Percentiles rank a stretch among this genome's conserved stretches.
Conservation (phyloP, 2,329 filamentous ascomycete species). For the Aspergillus sp. region DNA sequence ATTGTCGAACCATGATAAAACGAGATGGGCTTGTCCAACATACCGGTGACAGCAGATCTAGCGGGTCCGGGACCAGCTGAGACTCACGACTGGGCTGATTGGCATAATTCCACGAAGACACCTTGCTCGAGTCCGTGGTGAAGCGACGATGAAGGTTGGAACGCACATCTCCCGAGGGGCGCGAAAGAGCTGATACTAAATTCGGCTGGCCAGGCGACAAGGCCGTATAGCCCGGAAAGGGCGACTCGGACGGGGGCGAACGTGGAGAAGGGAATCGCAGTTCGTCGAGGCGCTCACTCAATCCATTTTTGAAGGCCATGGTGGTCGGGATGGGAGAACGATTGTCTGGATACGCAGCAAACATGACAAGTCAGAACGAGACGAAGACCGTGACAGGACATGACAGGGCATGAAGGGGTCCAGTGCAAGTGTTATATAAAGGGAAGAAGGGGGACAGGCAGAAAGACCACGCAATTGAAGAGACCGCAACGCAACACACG, state of each 20-base stretch:
- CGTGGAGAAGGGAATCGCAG: constrained; percentile 69
- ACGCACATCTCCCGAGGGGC: constrained; percentile 59
- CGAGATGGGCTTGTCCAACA: constrained; percentile 18
- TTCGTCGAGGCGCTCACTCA: constrained; percentile 66
- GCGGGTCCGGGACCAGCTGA: constrained; percentile 44
- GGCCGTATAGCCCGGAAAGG: constrained; percentile 66
- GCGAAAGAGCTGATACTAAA: constrained; percentile 51
- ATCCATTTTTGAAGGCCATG: constrained; percentile 59
- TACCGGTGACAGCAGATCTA: constrained; percentile 49
- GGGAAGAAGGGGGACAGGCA: too few species aligned
- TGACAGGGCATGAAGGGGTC: too few species aligned
- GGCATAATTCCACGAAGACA: constrained; percentile 64
- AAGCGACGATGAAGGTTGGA: constrained; percentile 80
- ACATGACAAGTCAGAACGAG: constrained; percentile 18
- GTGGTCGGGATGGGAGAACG: constrained; percentile 22
- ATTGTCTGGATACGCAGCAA: neutral
- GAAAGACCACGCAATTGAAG: too few species aligned
- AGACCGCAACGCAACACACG: constrained; percentile 4
- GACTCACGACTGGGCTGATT: constrained; percentile 42
- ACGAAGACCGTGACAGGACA: neutral
- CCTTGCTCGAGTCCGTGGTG: constrained; percentile 80
- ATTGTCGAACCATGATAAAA: neutral
- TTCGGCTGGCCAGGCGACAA: constrained; percentile 60
- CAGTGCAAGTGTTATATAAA: too few species aligned
- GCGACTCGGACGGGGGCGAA: constrained; percentile 66